Conservation (phyloP, 495 filamentous ascomycete species). For the Aspergillus carlsbadensis region DNA sequence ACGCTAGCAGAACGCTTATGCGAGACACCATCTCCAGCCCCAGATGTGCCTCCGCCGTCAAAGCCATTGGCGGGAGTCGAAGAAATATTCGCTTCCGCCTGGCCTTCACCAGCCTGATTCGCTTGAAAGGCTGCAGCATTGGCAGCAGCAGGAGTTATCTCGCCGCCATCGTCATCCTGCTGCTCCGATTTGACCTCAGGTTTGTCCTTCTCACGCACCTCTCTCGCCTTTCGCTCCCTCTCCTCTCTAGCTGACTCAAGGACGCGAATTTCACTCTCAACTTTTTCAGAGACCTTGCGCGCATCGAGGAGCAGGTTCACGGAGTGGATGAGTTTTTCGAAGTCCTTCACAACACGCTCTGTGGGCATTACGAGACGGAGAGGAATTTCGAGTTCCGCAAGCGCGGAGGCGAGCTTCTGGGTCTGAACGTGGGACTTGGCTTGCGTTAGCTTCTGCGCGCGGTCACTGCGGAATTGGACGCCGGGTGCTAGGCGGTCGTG, state of each 20-base stretch:
- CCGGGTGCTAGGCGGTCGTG: slow-evolving; percentile 79
- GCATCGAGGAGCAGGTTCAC: slow-evolving; percentile 78
- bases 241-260: slow-evolving; percentile 64
- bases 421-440: slow-evolving; percentile 83
- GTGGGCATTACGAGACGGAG: slow-evolving; percentile 83
- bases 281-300: slow-evolving; percentile 79
- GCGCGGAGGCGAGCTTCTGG: slow-evolving; percentile 70
- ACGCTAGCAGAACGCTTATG: slow-evolving; percentile 79
- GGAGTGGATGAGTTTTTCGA: slow-evolving; percentile 73
- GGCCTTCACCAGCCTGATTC: slow-evolving; percentile 3
- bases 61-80: neutral
- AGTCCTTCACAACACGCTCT: slow-evolving; percentile 70
- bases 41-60: slow-evolving; percentile 12
- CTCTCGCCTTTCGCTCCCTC: slow-evolving; percentile 46
- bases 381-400: slow-evolving; percentile 78
- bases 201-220: slow-evolving; percentile 28
- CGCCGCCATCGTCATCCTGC: slow-evolving; percentile 24
- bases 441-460: slow-evolving; percentile 74
- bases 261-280: slow-evolving; percentile 78
- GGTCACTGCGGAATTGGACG: slow-evolving; percentile 80
- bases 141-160: too few relatives aligned
- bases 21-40: slow-evolving; percentile 31
- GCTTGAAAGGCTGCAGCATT: neutral
- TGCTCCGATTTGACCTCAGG: slow-evolving; percentile 40
- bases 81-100: neutral